phyloP scores from a whole-genome alignment of 148 eudicot species.

The Vaccinium darrowii region DNA sequence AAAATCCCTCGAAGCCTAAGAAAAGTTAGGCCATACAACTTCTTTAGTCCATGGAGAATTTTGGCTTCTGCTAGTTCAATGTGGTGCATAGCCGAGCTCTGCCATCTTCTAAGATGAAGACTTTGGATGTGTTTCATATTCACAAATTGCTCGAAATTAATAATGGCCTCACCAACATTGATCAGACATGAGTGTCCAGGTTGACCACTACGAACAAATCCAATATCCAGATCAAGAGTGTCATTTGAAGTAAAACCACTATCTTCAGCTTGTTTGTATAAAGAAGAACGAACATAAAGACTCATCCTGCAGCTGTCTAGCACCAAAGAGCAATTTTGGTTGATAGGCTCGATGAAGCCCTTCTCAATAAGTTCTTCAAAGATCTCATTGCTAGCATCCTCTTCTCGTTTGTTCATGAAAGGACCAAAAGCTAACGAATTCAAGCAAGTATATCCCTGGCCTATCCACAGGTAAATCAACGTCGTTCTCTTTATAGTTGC shows the following conservation, averaged over 20 bases:
- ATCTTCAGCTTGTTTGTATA: neutral
- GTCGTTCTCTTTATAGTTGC: neutral
- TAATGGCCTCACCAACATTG: constrained; percentile 31
- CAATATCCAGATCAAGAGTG: neutral
- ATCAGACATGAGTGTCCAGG: constrained; percentile 3
- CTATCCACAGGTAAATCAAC: neutral
- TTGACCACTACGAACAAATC: neutral
- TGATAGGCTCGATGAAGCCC: constrained; percentile 27
- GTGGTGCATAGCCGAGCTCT: constrained; percentile 23
- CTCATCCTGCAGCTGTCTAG: neutral
- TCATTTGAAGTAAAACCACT: neutral
- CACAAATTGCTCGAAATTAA: constrained; percentile 23
- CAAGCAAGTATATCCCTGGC: neutral
- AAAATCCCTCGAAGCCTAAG: constrained; percentile 55
- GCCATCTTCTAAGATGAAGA: constrained; percentile 56
- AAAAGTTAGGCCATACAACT: constrained; percentile 25
- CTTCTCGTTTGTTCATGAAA: no score
- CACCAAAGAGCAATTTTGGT: constrained; percentile 10
- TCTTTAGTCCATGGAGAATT: constrained; percentile 22
- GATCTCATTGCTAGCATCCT: neutral
- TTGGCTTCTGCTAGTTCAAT: constrained; percentile 36
- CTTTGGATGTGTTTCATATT: constrained; percentile 32
- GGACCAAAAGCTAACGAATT: neutral
- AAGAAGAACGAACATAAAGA: neutral
- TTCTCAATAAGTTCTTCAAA: constrained; percentile 17